A percentile compares a stretch with the other conserved stretches of the same genome.
Evolutionary conservation across 768 basidiomycete species (phyloP).

Genomic region (Porphyrellus cyaneotinctus): DNA sequence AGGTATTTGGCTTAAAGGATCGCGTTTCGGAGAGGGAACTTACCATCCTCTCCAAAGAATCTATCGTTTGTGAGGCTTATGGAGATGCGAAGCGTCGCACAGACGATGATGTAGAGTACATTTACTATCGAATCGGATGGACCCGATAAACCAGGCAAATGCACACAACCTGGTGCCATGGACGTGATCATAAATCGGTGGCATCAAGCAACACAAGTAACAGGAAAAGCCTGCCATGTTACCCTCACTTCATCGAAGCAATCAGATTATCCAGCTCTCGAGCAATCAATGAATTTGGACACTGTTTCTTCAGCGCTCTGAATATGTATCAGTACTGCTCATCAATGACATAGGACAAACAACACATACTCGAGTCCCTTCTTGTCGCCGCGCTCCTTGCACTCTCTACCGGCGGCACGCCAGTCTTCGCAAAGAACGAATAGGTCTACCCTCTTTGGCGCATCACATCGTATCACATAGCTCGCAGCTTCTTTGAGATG

Average conservation of each 20-base stretch:
- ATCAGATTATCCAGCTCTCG: slow-evolving; percentile 71
- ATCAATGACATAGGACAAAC: no score
- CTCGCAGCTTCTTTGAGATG: slow-evolving; percentile 68
- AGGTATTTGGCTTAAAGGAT: slow-evolving; percentile 39
- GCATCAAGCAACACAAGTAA: background rate
- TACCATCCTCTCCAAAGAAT: slow-evolving; percentile 50
- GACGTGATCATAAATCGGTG: background rate
- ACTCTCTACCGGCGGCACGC: slow-evolving; percentile 82
- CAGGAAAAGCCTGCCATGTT: background rate
- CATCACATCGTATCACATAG: slow-evolving; percentile 84
- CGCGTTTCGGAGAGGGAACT: slow-evolving; percentile 29
- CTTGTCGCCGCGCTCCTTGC: slow-evolving; percentile 86
- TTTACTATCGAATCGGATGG: slow-evolving; percentile 75
- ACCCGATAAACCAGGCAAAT: slow-evolving; percentile 1
- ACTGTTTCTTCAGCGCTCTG: slow-evolving; percentile 68
- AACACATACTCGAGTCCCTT: slow-evolving; percentile 74
- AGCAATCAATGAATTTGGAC: slow-evolving; percentile 76
- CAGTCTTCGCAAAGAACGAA: slow-evolving; percentile 91
- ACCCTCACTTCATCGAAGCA: slow-evolving; percentile 60
- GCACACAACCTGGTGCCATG: background rate
- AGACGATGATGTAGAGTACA: slow-evolving; percentile 60
- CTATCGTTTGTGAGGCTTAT: slow-evolving; percentile 50
- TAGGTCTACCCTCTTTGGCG: slow-evolving; percentile 75
- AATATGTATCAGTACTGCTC: slow-evolving; percentile 1
- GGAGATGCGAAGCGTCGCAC: slow-evolving; percentile 23